Conservation (phyloP, 140 eudicot genomes). For the Anethum foeniculum region DNA sequence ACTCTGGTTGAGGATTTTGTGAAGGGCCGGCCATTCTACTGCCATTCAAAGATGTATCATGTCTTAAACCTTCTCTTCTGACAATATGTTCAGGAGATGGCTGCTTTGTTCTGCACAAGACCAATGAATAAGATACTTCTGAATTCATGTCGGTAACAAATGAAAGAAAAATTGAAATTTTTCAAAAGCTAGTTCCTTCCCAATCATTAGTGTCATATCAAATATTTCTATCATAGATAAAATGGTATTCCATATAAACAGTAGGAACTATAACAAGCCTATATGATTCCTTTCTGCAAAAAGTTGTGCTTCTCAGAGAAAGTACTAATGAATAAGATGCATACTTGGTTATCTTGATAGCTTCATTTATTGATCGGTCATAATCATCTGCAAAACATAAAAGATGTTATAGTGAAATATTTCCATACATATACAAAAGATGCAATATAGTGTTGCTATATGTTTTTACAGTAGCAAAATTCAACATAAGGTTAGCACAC, state of each 20-base stretch:
- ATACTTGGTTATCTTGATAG: slow-evolving; percentile 87
- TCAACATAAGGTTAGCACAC: not conserved
- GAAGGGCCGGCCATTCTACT: slow-evolving; percentile 45
- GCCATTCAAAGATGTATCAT: slow-evolving; percentile 56
- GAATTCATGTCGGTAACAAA: not conserved
- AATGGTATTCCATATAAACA: not conserved
- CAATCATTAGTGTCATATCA: not conserved
- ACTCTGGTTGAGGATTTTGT: slow-evolving; percentile 25
- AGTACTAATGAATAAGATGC: slow-evolving; percentile 8
- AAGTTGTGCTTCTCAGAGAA: not conserved
- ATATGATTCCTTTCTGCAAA: not conserved
- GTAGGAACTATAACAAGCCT: not conserved
- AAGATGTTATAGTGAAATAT: slow-evolving; percentile 7
- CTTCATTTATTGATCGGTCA: slow-evolving; percentile 91
- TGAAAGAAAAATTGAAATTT: not conserved
- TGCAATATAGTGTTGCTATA: not conserved
- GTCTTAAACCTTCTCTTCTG: slow-evolving; percentile 49
- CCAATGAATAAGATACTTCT: not conserved
- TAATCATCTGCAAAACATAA: slow-evolving; percentile 67
- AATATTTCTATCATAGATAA: not conserved
- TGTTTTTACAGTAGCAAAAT: not conserved
- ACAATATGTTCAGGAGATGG: slow-evolving; percentile 54
- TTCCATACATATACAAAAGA: not conserved
- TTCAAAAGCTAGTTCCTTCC: not conserved
- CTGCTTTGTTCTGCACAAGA: slow-evolving; percentile 52